Evolutionary conservation across 441 rosid species (phyloP).

Genomic region (Pelargonium myrrhifolium): DNA sequence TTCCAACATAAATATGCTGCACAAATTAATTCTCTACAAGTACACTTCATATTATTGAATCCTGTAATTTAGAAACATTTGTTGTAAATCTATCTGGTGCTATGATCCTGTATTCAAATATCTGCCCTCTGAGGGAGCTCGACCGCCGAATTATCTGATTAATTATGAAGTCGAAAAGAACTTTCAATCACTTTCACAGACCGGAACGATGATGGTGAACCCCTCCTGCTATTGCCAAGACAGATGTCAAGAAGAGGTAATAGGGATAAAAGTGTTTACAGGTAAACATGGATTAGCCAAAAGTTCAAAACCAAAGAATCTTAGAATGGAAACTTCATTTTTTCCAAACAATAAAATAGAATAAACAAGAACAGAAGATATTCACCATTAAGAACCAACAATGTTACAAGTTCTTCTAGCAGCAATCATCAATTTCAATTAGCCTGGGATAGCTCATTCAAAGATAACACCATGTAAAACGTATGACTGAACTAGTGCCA

Average conservation of each 20-base stretch:
- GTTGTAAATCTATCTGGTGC: background rate
- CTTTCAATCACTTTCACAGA: background rate
- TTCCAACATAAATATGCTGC: too few species aligned
- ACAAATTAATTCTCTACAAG: background rate
- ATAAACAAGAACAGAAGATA: background rate
- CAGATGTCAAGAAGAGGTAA: background rate
- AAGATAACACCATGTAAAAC: background rate
- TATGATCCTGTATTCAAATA: background rate
- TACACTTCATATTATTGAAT: conserved; percentile 1
- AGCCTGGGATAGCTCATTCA: background rate
- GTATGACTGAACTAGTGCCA: too few species aligned
- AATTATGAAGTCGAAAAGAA: background rate
- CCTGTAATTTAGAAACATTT: background rate
- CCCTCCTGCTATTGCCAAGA: background rate
- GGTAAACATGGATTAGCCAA: background rate
- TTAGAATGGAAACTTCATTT: background rate
- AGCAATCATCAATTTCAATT: background rate
- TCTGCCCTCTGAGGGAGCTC: background rate
- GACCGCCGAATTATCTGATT: background rate
- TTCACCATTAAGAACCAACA: background rate
- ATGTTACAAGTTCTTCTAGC: background rate
- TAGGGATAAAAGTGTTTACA: background rate
- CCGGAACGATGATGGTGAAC: background rate
- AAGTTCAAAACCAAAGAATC: background rate
- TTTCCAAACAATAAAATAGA: background rate